phyloP scores from a whole-genome alignment of 1,284 basidiomycete species.

The Fomitopsis pinicola region DNA sequence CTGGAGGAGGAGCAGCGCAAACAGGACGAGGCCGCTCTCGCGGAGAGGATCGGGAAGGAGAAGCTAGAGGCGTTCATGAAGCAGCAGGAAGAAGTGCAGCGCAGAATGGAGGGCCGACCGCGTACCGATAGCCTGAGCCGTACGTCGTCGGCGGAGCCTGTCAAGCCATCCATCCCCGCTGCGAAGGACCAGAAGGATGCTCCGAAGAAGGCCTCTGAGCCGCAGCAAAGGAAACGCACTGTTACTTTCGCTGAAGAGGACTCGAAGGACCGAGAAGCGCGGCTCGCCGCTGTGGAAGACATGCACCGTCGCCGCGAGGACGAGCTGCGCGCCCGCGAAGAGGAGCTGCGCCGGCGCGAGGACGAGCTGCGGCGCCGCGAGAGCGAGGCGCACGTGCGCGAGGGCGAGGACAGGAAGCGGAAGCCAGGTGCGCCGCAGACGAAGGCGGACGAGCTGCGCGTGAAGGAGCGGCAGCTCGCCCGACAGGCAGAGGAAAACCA shows the following conservation, averaged over 20 bases:
- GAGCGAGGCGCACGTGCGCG: no score
- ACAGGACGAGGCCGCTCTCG: not conserved
- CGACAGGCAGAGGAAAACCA: slow-evolving; percentile 1
- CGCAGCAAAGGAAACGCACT: not conserved
- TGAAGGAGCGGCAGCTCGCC: slow-evolving; percentile 4
- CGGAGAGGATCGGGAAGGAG: not conserved
- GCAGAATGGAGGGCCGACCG: not conserved
- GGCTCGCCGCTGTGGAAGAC: not conserved
- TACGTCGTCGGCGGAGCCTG: not conserved
- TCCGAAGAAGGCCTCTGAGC: not conserved
- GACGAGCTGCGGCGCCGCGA: slow-evolving; percentile 1
- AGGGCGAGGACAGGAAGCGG: slow-evolving; percentile 2
- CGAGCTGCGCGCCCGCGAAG: slow-evolving; percentile 1
- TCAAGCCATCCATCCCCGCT: not conserved
- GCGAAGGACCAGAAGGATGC: not conserved
- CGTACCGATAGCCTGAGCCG: not conserved
- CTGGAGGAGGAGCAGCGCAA: slow-evolving; percentile 2
- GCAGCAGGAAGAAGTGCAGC: slow-evolving; percentile 1
- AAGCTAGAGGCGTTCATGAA: not conserved
- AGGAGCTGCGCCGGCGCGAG: slow-evolving; percentile 1
- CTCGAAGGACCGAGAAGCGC: not conserved
- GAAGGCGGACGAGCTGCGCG: slow-evolving; percentile 6
- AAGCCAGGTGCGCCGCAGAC: slow-evolving; percentile 5
- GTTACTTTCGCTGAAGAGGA: not conserved
- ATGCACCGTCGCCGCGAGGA: not conserved